Percentiles rank a stretch among this genome's conserved stretches.
These are phyloP conservation scores for Phoma sp. DNA, from an alignment of 2,329 filamentous ascomycete species.

Conservation along the genomic window DNA sequence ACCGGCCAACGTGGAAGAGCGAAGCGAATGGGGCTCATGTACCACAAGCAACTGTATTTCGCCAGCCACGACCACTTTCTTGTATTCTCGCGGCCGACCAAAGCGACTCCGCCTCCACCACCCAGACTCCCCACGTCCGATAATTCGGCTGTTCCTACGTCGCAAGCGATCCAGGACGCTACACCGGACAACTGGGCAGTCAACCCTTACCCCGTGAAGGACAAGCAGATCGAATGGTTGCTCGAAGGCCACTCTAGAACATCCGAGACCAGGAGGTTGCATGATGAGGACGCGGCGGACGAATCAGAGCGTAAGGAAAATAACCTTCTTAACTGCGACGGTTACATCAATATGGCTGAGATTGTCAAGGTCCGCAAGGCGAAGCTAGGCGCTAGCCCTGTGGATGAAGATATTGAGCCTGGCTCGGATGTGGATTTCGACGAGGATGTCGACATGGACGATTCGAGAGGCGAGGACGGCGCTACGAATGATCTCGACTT, in stretches of 20 bases:
- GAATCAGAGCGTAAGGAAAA: conserved; percentile 65
- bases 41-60: conserved; percentile 71
- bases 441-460: conserved; percentile 49
- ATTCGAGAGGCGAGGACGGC: conserved; percentile 60
- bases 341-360: conserved; percentile 67
- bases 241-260: conserved; percentile 50
- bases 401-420: conserved; percentile 58
- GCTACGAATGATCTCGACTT: conserved; percentile 61
- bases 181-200: conserved; percentile 68
- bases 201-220: conserved; percentile 64
- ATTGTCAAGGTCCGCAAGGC: conserved; percentile 65
- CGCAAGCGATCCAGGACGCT: conserved; percentile 61
- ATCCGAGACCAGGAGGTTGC: conserved; percentile 53
- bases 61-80: conserved; percentile 68
- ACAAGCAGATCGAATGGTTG: conserved; percentile 64
- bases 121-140: conserved; percentile 58
- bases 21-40: conserved; percentile 64
- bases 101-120: conserved; percentile 63
- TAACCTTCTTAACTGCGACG: conserved; percentile 65
- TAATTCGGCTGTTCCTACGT: conserved; percentile 58
- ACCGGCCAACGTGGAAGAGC: conserved; percentile 68
- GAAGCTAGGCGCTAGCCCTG: conserved; percentile 57
- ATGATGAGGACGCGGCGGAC: conserved; percentile 65
- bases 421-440: conserved; percentile 65
- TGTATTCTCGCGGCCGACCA: conserved; percentile 66